Base-by-base conservation (phyloP, 768 basidiomycete species). In the Suillus luteus region DNA sequence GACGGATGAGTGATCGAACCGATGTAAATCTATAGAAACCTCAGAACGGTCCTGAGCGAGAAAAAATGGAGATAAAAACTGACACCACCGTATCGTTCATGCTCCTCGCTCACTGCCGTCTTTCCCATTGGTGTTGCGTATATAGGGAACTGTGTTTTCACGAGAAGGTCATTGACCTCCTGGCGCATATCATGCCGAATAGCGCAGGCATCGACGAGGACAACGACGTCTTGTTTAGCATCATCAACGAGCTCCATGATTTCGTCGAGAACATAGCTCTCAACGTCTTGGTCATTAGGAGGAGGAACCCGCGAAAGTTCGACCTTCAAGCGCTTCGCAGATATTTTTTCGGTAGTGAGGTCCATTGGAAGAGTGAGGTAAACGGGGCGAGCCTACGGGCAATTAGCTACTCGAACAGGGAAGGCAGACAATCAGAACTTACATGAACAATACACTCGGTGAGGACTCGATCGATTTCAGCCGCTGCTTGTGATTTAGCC, bases 361-460 rank as follows among this genome's bases (percentile, higher is more conserved):
- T 98, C 91, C 7, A 89, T 95, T 1, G 94, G 96, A 12, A 98
- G 80, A 41, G 89, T 85, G 46, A 99, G 76, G 71, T 99, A 99
- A 38, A 91, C 92, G 0, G 96, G 96, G 22, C 93, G 87, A 35
- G 89, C 90, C 85, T 92, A 66, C 17, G 40, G 6, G 27, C n/a
- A 15, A 37, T 62, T 15, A 48, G 40, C n/a, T 19, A 2, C 54
- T 40, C 14, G 24, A 58, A 31, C 5, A 11, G 1, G 6, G 24
- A 41, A 58, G 40, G 40, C 27, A 5, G 17, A 19, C 17, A 19
- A 35, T 43, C 35, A 33, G 51, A 2, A 58, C 44, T 58, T 69
- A 85, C 89, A 62, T 70, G 76, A 19, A 82, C 83, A 43, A 91
- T 83, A 65, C 89, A 91, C 46, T 86, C 87, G 12, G 82, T 84